A percentile compares a stretch with the other conserved stretches of the same genome.
Evolutionary conservation across 2,329 filamentous ascomycete genomes (phyloP).

Genomic region (Cladophialophora carrionii): DNA sequence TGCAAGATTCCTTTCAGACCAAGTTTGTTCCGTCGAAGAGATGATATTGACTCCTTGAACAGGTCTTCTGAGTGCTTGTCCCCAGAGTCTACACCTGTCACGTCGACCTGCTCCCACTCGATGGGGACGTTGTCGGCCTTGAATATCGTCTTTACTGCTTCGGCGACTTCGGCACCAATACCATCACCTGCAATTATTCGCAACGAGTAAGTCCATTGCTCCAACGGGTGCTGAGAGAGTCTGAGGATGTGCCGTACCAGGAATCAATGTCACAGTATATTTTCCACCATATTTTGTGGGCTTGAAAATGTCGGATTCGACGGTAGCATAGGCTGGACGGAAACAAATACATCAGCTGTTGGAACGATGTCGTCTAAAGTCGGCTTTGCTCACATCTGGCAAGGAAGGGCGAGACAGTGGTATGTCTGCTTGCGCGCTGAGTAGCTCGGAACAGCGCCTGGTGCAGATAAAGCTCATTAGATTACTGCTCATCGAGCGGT

Average conservation of each 20-base stretch:
- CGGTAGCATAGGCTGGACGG: constrained; percentile 60
- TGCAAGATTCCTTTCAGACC: constrained; percentile 98
- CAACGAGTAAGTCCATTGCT: constrained; percentile 21
- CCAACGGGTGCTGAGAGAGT: not conserved
- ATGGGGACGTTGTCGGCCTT: constrained; percentile 99
- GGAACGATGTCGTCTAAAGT: not conserved
- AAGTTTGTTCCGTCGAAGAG: constrained; percentile 97
- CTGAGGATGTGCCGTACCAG: constrained; percentile 61
- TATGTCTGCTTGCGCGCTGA: constrained; percentile 30
- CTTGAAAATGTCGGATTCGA: constrained; percentile 97
- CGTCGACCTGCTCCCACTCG: constrained; percentile 98
- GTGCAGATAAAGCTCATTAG: constrained; percentile 26
- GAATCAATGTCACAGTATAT: constrained; percentile 98
- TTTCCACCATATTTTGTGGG: constrained; percentile 98
- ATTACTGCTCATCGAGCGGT: not conserved
- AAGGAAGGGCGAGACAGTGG: constrained; percentile 28
- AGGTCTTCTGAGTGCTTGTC: constrained; percentile 89
- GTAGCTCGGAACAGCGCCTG: constrained; percentile 38
- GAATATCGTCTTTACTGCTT: constrained; percentile 99
- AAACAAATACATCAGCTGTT: constrained; percentile 9
- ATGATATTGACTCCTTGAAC: constrained; percentile 93
- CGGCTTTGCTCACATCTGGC: constrained; percentile 34
- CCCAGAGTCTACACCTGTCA: constrained; percentile 83
- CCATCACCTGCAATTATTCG: constrained; percentile 67
- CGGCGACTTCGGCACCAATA: constrained; percentile 96